Percentiles rank a stretch among this genome's conserved stretches.
These are phyloP conservation scores for Fusarium sp. DNA, from an alignment of 2,329 filamentous ascomycete genomes.

Conservation along the genomic window DNA sequence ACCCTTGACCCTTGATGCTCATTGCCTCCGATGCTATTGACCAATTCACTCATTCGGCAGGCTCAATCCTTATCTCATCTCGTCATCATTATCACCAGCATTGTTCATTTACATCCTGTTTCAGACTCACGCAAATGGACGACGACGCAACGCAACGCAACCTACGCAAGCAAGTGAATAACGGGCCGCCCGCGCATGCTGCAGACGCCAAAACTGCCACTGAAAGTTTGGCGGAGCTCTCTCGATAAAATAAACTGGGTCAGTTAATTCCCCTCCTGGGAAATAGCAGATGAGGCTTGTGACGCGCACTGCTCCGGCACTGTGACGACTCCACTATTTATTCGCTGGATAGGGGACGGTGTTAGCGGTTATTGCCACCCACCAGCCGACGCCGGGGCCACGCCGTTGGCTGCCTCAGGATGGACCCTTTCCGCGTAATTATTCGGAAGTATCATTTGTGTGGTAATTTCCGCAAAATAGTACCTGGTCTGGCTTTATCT, in stretches of 20 bases:
- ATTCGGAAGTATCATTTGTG: conserved; percentile 33
- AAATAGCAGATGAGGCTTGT: conserved; percentile 33
- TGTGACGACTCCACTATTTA: conserved; percentile 43
- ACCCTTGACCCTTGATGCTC: conserved; percentile 39
- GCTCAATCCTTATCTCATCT: conserved; percentile 40
- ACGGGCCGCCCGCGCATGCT: conserved; percentile 26
- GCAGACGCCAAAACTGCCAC: conserved; percentile 38
- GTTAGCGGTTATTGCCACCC: conserved; percentile 48
- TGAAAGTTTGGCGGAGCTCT: conserved; percentile 46
- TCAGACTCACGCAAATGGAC: conserved; percentile 37
- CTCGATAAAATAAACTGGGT: conserved; percentile 49
- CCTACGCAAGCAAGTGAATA: conserved; percentile 19
- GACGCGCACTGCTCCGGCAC: conserved; percentile 36
- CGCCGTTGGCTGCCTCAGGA: conserved; percentile 51
- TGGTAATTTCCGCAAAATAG: conserved; percentile 31
- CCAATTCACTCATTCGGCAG: conserved; percentile 19
- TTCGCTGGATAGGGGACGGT: conserved; percentile 45
- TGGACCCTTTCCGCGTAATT: conserved; percentile 34
- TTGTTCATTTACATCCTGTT: conserved; percentile 29
- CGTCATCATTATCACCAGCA: conserved; percentile 43
- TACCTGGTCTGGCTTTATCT: conserved; percentile 34
- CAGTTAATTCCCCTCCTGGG: conserved; percentile 37
- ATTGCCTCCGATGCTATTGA: conserved; percentile 22
- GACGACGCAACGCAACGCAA: conserved; percentile 26
- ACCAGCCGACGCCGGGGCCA: conserved; percentile 38